Base-by-base conservation (phyloP, 2,329 filamentous ascomycete genomes). In the Aspergillus viridinutans region DNA sequence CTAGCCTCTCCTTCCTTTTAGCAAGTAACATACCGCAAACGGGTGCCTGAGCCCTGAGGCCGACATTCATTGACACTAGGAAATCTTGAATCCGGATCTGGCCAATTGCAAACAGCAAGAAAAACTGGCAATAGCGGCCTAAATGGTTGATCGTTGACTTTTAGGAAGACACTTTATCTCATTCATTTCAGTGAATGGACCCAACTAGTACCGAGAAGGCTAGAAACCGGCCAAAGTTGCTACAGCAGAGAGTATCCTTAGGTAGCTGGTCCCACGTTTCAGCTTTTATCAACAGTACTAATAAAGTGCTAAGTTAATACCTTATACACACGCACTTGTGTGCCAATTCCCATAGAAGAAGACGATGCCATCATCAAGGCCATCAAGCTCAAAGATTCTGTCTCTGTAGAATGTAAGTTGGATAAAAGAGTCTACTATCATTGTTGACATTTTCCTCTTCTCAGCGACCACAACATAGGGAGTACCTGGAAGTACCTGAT, bases 361-460 rank as follows among this genome's bases (percentile, higher is more conserved):
- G 40, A 21, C 5, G 3, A 23, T 43, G 40, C 40, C n/a, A 21
- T 43, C 40, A 20, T 21, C 20, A 12, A 5, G n/a, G 32, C 5
- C 32, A 17, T 1, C 32, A 38, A 38, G 32, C 14, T 38, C 2
- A 17, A n/a, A 38, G 32, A 7, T 17, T 17, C 14, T 38, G 14
- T 17, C 2, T 35, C 14, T 17, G 12, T 38, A 38, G 14, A 38
- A 17, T 17, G 32, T 17, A 32, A 32, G 12, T 14, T 14, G 12
- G 29, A 32, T 32, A 14, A 32, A 14, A 6, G 29, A 32, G 29
- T 14, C 29, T 32, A 4, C 12, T 32, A 4, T 4, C 28, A 5
- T 48, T 55, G 53, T 58, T 58, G 50, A 58, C 54, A 51, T 54
- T 58, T 42, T 54, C 20, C 52, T 23, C 21, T 49, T 10, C 20